phyloP scores from a whole-genome alignment of 139 green algal species.

The Chlorella sp. region DNA sequence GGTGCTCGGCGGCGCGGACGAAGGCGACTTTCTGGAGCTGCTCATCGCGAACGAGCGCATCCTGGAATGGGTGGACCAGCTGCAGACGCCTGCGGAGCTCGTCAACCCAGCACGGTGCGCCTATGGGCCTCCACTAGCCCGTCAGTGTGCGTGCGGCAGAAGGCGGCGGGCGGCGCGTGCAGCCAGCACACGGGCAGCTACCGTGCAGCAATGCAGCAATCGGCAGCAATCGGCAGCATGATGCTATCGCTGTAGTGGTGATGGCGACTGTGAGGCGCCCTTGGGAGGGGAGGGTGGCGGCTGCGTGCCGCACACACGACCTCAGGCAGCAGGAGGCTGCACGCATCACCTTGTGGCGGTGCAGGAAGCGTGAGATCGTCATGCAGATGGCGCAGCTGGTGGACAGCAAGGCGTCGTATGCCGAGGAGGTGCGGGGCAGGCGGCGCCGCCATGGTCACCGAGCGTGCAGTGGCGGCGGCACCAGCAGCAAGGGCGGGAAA shows the following conservation, averaged over 20 bases:
- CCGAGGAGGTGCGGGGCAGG: constrained; percentile 24
- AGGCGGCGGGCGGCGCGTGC: no score
- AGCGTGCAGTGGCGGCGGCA: background rate
- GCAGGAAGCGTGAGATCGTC: constrained; percentile 32
- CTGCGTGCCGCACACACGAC: no score
- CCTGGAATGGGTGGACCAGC: constrained; percentile 33
- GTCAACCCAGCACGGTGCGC: constrained; percentile 1
- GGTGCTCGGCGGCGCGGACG: constrained; percentile 20
- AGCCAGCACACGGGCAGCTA: no score
- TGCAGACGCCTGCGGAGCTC: constrained; percentile 21
- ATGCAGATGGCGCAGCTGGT: constrained; percentile 25
- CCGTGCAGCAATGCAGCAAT: no score
- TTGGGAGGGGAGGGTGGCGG: no score
- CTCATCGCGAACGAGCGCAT: constrained; percentile 56
- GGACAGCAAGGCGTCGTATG: constrained; percentile 17
- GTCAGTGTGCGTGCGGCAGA: no score
- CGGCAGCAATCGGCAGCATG: no score
- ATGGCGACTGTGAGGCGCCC: no score
- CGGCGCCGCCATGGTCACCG: background rate
- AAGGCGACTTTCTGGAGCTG: constrained; percentile 48
- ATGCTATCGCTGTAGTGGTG: no score
- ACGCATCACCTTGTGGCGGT: no score
- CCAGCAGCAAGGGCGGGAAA: no score
- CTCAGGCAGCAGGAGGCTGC: no score
- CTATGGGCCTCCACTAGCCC: background rate